Evolutionary conservation across 257 asterid genomes (phyloP), one percentile per base, ranked within the genome.

Genomic region (Verbascum thapsus): DNA sequence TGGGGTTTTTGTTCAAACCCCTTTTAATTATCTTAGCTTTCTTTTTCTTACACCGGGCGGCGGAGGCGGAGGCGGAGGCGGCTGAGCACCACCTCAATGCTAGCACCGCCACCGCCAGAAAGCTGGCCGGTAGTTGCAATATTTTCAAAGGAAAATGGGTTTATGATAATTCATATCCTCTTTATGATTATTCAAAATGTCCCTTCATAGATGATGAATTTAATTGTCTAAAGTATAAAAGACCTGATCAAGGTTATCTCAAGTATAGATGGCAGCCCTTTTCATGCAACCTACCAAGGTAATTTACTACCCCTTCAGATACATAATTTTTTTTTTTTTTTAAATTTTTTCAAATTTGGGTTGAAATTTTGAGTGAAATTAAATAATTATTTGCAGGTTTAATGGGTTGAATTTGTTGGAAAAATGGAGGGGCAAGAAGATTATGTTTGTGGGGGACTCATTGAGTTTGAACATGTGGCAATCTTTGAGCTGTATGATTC

Each of bases 371-470:
- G n/a, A n/a, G n/a, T n/a, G n/a, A n/a, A 22, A 5, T 8, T 41
- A 3, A 10, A n/a, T n/a, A 23, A 19, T 12, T 10, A 37, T 12
- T 71, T 70, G 81, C 81, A 92, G 97, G 64, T 92, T 92, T 70
- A 81, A 87, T 75, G 97, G 97, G 73, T 5, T 70, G 84, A 22
- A 10, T 51, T 87, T 92, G 75, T 73, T 92, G 94, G 88, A 83
- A 82, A 89, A 74, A 69, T 79, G 70, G 66, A 87, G 91, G 74
- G 97, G 99, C 47, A 92, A 87, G 86, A 87, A 84, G 77, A 84
- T 92, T 20, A 89, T 92, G 97, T 92, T 89, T 47, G 99, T 92
- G 38, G 99, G 99, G 0, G 99, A 92, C 70, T 92, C 99, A 66
- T 68, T 92, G 85, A 89, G 99, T 83, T 71, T 79, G 73, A 92